phyloP scores from a whole-genome alignment of 768 basidiomycete genomes.

The Serendipita vermifera region DNA sequence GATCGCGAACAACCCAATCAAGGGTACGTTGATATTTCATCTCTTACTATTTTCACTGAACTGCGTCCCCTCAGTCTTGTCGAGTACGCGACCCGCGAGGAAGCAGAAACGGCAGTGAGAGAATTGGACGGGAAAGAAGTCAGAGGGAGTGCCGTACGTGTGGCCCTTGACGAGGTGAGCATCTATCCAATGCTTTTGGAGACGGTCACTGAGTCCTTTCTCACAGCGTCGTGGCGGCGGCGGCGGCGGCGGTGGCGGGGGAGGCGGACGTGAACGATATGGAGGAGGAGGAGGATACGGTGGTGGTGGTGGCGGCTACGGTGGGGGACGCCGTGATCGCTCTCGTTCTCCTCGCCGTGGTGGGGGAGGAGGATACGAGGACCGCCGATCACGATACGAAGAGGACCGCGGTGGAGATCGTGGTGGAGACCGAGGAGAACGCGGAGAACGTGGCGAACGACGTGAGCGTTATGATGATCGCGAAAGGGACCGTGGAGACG shows the following conservation, averaged over 20 bases:
- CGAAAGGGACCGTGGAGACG: too few species aligned
- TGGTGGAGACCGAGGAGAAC: too few species aligned
- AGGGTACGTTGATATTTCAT: conserved; percentile 46
- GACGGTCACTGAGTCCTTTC: conserved; percentile 10
- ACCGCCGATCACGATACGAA: conserved; percentile 50
- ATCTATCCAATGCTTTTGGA: conserved; percentile 9
- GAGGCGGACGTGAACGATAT: conserved; percentile 14
- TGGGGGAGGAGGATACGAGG: conserved; percentile 73
- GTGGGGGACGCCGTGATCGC: conserved; percentile 50
- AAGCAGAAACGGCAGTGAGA: conserved; percentile 87
- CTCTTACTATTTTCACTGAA: neutral
- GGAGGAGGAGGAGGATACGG: neutral
- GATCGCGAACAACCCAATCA: conserved; percentile 75
- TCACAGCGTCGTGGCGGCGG: conserved; percentile 15
- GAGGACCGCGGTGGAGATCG: too few species aligned
- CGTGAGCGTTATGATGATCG: too few species aligned
- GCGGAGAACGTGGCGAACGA: too few species aligned
- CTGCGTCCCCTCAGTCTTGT: conserved; percentile 48
- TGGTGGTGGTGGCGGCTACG: conserved; percentile 11
- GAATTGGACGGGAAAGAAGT: conserved; percentile 79
- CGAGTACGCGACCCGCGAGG: conserved; percentile 77
- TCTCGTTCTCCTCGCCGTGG: conserved; percentile 67
- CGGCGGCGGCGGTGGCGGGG: conserved; percentile 14
- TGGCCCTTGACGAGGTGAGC: conserved; percentile 43
- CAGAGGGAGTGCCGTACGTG: conserved; percentile 67